Evolutionary conservation across 2,329 filamentous ascomycete genomes (phyloP), one percentile per base, ranked within the genome.

Genomic region (Diaporthe longicolla): DNA sequence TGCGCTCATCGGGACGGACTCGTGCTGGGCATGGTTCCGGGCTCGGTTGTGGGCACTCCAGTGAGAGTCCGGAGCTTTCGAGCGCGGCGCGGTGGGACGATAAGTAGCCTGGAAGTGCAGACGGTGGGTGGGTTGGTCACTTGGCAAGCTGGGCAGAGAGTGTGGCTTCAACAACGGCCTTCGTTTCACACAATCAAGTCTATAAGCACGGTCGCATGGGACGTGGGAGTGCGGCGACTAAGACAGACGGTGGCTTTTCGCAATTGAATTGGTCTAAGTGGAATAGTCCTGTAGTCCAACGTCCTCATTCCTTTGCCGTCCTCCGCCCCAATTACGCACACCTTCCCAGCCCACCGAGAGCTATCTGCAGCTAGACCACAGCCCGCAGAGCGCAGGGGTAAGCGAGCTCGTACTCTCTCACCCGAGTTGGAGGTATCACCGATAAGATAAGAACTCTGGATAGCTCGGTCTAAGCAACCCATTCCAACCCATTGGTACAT

Each of bases 1-100:
- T 86, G 89, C 91, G 90, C 90, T 93, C 92, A 94, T 94, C 86
- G 86, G 89, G 87, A 83, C 84, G 81, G 82, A 81, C 26, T 70
- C 61, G 37, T 69, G 70, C 76, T 73, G 79, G 73, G 80, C 83
- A 81, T 80, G 74, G 79, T 76, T 75, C 37, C 70, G 50, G 48
- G 57, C 35, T 29, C 35, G 57, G 32, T 55, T 13, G 21, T 37
- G 35, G 50, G 9, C 48, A 52, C 29, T 54, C 45, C 69, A 63
- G 37, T 32, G 32, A 43, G 7, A n/a, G 70, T 58, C 50, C 57
- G 57, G 57, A 52, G 57, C 70, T 43, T 13, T 71, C 70, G 70
- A 54, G 37, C 26, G 19, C 6, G 40, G 40, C 24, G 48, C 45
- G 21, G 35, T 63, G 70, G 70, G 32, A 71, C 37, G 57, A 63